Evolutionary conservation across 441 rosid genomes (phyloP).

Genomic region (Adansonia madagascariensis): DNA sequence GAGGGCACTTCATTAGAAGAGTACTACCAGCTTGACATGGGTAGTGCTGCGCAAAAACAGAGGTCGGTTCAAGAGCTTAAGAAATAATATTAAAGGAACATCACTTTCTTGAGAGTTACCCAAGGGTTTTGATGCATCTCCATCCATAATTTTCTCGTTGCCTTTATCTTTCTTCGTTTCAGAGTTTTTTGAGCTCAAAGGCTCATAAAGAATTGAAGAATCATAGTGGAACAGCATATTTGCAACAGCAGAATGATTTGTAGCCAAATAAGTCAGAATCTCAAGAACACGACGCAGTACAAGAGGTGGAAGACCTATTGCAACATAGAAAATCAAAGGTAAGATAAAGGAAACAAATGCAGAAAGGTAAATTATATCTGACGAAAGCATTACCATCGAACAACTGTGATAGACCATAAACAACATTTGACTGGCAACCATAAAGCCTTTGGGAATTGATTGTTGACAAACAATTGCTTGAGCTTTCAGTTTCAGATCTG

Average conservation of each 20-base stretch:
- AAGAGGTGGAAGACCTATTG: constrained; percentile 88
- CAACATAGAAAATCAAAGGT: constrained; percentile 25
- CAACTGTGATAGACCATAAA: constrained; percentile 90
- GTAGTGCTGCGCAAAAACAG: constrained; percentile 74
- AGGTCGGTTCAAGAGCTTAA: constrained; percentile 85
- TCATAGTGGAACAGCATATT: constrained; percentile 84
- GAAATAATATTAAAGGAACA: constrained; percentile 75
- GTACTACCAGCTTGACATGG: constrained; percentile 84
- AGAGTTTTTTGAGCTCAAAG: constrained; percentile 40
- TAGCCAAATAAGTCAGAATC: constrained; percentile 82
- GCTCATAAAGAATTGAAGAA: constrained; percentile 54
- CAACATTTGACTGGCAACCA: constrained; percentile 91
- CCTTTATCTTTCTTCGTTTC: constrained; percentile 71
- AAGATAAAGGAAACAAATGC: constrained; percentile 29
- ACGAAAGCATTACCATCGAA: constrained; percentile 66
- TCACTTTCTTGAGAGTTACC: constrained; percentile 42
- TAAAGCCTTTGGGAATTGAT: constrained; percentile 87
- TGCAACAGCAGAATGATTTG: constrained; percentile 83
- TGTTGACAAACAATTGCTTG: constrained; percentile 58
- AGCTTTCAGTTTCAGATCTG: constrained; percentile 84
- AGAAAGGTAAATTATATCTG: constrained; percentile 19
- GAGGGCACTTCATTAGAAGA: constrained; percentile 20
- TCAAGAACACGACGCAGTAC: constrained; percentile 90
- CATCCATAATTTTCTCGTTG: constrained; percentile 70
- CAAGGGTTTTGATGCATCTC: constrained; percentile 39